These are phyloP conservation scores for Amanita brunnescens DNA, from an alignment of 768 basidiomycete species.

Conservation along the genomic window DNA sequence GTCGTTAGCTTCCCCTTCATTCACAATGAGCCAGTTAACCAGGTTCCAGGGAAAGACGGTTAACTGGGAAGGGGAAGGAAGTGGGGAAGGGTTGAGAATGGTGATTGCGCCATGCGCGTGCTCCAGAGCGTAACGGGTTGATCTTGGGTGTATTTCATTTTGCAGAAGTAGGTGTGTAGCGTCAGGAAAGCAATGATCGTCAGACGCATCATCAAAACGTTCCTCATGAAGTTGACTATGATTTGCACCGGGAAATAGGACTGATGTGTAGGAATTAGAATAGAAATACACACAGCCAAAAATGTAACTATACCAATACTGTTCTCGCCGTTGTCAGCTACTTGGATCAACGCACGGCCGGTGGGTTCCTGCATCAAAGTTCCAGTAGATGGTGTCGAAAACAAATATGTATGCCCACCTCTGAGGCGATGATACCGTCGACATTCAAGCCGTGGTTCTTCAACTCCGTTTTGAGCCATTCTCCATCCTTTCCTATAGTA, in stretches of 20 bases:
- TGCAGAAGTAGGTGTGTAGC: slow-evolving; percentile 47
- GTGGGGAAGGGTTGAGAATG: slow-evolving; percentile 52
- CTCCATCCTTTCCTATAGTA: slow-evolving; percentile 44
- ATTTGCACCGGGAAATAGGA: slow-evolving; percentile 54
- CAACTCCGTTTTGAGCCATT: slow-evolving; percentile 36
- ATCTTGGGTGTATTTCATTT: slow-evolving; percentile 44
- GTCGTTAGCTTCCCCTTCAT: slow-evolving; percentile 38
- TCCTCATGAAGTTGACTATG: slow-evolving; percentile 30
- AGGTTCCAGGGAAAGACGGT: slow-evolving; percentile 38
- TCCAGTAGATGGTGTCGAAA: neutral
- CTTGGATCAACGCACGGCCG: slow-evolving; percentile 54
- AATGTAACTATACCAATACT: slow-evolving; percentile 42
- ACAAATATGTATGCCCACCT: slow-evolving; percentile 21
- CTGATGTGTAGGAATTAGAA: slow-evolving; percentile 17
- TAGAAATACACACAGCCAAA: too few relatives aligned
- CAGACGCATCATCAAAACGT: slow-evolving; percentile 10
- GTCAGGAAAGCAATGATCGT: slow-evolving; percentile 1
- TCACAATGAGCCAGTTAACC: slow-evolving; percentile 49
- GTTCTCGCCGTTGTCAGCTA: slow-evolving; percentile 49
- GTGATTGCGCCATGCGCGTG: slow-evolving; percentile 20
- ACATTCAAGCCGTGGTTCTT: slow-evolving; percentile 31
- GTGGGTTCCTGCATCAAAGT: slow-evolving; percentile 32
- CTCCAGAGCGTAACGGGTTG: slow-evolving; percentile 29
- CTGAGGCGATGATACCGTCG: slow-evolving; percentile 26
- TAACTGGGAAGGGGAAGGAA: slow-evolving; percentile 33